Base-by-base conservation (phyloP, 139 green algal species). In the Edaphochlamys debaryana region DNA sequence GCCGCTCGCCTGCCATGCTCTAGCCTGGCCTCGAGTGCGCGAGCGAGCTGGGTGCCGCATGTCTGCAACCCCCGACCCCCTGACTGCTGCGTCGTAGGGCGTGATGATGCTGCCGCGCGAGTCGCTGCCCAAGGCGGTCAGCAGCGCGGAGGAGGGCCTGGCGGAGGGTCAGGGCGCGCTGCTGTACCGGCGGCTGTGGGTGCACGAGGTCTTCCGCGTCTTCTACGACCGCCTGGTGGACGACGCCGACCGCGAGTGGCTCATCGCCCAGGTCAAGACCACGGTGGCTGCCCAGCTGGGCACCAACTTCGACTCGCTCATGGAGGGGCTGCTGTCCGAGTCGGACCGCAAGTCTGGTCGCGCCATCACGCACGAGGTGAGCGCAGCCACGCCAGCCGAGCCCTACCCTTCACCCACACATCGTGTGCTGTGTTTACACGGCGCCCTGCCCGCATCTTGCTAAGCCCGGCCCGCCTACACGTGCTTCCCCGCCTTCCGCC, bases 151-250 rank as follows among this genome's bases (percentile, higher is more conserved):
- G 90, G 88, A 79, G 91, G 69, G 87, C 83, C 13, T 62, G 76
- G 84, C 76, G 38, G 63, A 60, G 38, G 56, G 45, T 6, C 45
- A 85, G 29, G 80, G 75, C 22, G 70, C 30, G 38, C 30, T 66
- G 30, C 54, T 94, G 62, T 93, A 89, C 85, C 94, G 94, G 74
- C 88, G 92, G 40, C 88, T 96, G 67, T 96, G 92, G 92, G 88
- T 95, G 82, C 93, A 96, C 80, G 93, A 96, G 79, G 86, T 87
- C 48, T 89, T 94, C 63, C 87, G 93, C 17, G 93, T 96, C 13
- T 96, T 95, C 79, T 93, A 94, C 58, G 93, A 96, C 79, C 88
- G 93, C 11, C 85, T 96, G 60, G 89, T 95, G 36, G 91, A 95
- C 72, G 85, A 93, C 67, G 73, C 86, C 29, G 93, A 95, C 88